Percentiles rank a stretch among this genome's conserved stretches.
Conservation (phyloP, 2,329 filamentous ascomycete species). For the Trichoderma sp. region DNA sequence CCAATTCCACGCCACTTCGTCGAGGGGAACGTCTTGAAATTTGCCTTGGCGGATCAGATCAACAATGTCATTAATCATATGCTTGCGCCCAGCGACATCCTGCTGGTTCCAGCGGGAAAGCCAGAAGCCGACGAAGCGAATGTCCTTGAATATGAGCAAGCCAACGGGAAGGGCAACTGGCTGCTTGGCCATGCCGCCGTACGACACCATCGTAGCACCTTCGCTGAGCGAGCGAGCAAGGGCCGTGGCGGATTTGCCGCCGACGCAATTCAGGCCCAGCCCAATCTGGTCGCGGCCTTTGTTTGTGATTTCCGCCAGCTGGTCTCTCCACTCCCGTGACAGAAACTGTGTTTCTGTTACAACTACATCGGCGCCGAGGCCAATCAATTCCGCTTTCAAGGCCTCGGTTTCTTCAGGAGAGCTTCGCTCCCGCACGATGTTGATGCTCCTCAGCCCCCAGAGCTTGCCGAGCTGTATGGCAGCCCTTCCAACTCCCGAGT, state of each 20-base stretch:
- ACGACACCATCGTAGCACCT: slow-evolving; percentile 80
- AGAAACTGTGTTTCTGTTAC: slow-evolving; percentile 58
- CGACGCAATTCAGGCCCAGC: slow-evolving; percentile 90
- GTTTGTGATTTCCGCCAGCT: slow-evolving; percentile 66
- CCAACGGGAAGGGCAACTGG: slow-evolving; percentile 80
- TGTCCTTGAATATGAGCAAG: slow-evolving; percentile 89
- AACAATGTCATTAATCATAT: slow-evolving; percentile 83
- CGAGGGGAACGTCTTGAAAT: slow-evolving; percentile 82
- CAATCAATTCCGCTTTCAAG: slow-evolving; percentile 53
- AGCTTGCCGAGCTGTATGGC: slow-evolving; percentile 83
- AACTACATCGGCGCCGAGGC: slow-evolving; percentile 59
- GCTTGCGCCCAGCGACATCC: slow-evolving; percentile 71
- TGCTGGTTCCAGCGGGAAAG: slow-evolving; percentile 83
- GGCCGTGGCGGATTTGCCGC: slow-evolving; percentile 78
- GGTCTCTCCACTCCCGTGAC: slow-evolving; percentile 61
- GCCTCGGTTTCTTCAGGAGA: slow-evolving; percentile 64
- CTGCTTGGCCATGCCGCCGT: slow-evolving; percentile 92
- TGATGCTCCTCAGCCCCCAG: slow-evolving; percentile 91
- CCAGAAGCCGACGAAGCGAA: slow-evolving; percentile 93
- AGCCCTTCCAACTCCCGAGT: slow-evolving; percentile 86
- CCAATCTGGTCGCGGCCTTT: slow-evolving; percentile 70
- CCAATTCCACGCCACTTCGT: slow-evolving; percentile 80
- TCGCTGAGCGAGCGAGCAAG: slow-evolving; percentile 73
- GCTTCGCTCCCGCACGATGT: slow-evolving; percentile 76
- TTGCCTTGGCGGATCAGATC: slow-evolving; percentile 71